Conservation (phyloP, 2,329 filamentous ascomycete genomes). For the Alternaria panax region DNA sequence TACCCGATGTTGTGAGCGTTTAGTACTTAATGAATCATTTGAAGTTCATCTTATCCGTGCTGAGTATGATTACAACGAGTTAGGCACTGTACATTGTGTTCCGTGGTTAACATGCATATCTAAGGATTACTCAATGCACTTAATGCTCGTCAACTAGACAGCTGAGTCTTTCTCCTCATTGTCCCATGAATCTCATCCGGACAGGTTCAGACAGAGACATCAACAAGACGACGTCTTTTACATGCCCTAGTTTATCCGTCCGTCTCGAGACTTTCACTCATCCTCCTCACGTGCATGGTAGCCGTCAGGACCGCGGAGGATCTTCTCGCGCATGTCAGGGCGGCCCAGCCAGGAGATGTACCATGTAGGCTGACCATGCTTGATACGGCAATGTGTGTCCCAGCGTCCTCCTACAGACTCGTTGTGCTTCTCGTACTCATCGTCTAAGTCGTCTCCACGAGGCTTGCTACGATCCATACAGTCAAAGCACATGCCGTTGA, state of each 20-base stretch:
- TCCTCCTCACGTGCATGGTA: conserved; percentile 5
- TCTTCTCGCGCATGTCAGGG: conserved; percentile 27
- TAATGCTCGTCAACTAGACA: background rate
- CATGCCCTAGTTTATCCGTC: background rate
- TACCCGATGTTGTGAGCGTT: conserved; percentile 25
- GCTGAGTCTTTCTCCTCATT: background rate
- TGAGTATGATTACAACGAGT: background rate
- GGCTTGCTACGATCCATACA: conserved; percentile 34
- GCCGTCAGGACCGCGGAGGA: conserved; percentile 14
- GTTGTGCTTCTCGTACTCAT: conserved; percentile 33
- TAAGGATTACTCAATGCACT: background rate
- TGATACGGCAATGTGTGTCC: conserved; percentile 32
- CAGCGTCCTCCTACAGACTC: conserved; percentile 24
- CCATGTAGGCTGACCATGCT: conserved; percentile 40
- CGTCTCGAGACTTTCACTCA: background rate
- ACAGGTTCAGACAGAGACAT: background rate
- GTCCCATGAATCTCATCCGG: background rate
- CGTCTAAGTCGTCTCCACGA: conserved; percentile 16
- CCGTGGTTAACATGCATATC: background rate
- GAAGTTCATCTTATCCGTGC: background rate
- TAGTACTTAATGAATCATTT: conserved; percentile 9
- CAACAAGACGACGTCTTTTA: background rate
- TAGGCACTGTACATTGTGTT: background rate
- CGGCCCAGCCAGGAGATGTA: conserved; percentile 37
- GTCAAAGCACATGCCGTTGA: conserved; percentile 45